Evolutionary conservation across 192 early-diverging fungal genomes (phyloP), one percentile per base, ranked within the genome.

Genomic region (Mortierella alpina): DNA sequence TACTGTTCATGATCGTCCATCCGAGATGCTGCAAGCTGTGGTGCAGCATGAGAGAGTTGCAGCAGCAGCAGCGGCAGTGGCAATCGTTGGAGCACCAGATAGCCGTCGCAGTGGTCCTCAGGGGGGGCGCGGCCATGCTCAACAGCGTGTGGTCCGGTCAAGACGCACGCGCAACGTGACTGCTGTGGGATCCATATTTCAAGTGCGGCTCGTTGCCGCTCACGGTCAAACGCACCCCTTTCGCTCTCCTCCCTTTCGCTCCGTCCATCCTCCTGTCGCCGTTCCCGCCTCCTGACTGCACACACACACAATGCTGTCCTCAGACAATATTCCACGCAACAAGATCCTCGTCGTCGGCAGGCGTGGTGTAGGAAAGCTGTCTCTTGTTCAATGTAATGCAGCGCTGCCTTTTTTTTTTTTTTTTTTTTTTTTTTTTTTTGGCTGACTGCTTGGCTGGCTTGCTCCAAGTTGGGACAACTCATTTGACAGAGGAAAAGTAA

Each of bases 341-440:
- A 91, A 89, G 71, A 90, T 91, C 48, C 78, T 91, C 17, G 85
- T 90, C 40, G 83, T 87, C 53, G 88, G 90, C 63, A 83, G 74
- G 20, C 71, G 73, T 18, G 86, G 86, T 23, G 86, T 84, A 12
- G 83, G 79, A 11, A 90, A 89, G 46, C 67, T 86, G 8, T 80
- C 82, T 15, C 55, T 90, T 44, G 83, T 91, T 13, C 85, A 88
- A 74, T 75, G 89, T 90, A 88, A 31, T 31, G 31, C 17, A 41
- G n/a, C 49, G 12, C 17, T 74, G 20, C 23, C 14, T 51, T 51
- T 8, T 44, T 53, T 0, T 41, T 11, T 51, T 23, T 40, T 20
- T 49, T 18, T 53, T 53, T 44, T 55, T 18, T 66, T 18, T 63
- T 68, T 46, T 65, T 40, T 42, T 44, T 55, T 55, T 9, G 20